Evolutionary conservation across 2,329 filamentous ascomycete species (phyloP).

Genomic region (Juglanconis juglandina): DNA sequence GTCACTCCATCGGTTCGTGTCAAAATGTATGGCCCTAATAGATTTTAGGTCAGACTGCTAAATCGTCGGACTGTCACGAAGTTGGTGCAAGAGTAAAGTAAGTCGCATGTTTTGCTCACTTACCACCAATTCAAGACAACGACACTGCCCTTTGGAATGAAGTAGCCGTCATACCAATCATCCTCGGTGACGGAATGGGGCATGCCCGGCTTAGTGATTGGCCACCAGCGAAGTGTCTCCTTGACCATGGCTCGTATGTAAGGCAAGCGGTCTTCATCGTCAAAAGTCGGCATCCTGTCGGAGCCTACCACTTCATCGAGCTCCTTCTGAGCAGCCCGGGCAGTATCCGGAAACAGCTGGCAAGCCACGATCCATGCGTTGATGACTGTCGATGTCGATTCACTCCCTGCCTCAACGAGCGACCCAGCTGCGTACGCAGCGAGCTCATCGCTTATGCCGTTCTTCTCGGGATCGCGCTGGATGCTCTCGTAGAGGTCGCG

Average conservation of each 20-base stretch:
- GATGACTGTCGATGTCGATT: conserved; percentile 32
- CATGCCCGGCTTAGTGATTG: conserved; percentile 29
- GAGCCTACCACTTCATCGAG: conserved; percentile 33
- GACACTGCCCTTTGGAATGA: conserved; percentile 33
- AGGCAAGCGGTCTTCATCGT: conserved; percentile 32
- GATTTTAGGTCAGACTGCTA: no score
- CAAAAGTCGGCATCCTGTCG: conserved; percentile 30
- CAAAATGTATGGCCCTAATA: conserved; percentile 28
- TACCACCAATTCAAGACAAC: conserved; percentile 30
- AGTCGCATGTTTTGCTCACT: not conserved
- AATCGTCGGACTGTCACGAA: no score
- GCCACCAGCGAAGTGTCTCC: conserved; percentile 38
- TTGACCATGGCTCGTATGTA: conserved; percentile 38
- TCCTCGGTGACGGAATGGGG: conserved; percentile 34
- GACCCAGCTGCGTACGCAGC: conserved; percentile 25
- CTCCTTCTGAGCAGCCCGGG: conserved; percentile 32
- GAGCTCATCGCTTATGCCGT: conserved; percentile 23
- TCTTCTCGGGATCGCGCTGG: conserved; percentile 20
- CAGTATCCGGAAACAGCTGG: conserved; percentile 32
- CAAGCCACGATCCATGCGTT: conserved; percentile 36
- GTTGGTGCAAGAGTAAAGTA: no score
- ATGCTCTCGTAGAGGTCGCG: conserved; percentile 25
- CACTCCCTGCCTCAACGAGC: conserved; percentile 30
- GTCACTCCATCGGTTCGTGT: conserved; percentile 20
- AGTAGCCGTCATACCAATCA: conserved; percentile 33